Evolutionary conservation across 495 filamentous ascomycete genomes (phyloP).

Genomic region (Elasticomyces elasticus): DNA sequence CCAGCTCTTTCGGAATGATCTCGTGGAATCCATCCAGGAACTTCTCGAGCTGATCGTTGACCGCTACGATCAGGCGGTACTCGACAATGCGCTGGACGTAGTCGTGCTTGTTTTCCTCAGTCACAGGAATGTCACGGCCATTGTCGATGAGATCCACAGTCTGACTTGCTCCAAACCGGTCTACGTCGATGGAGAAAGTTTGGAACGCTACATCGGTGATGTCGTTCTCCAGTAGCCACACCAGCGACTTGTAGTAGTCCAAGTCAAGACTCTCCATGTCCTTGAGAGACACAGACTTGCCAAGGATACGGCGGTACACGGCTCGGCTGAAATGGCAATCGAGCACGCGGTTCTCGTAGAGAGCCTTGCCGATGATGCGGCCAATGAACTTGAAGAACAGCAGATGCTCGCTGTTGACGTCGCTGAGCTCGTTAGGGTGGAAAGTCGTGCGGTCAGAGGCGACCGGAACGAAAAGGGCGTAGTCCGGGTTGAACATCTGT

Average conservation of each 20-base stretch:
- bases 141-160: slow-evolving; percentile 79
- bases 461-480: slow-evolving; percentile 90
- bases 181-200: slow-evolving; percentile 86
- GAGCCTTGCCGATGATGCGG: slow-evolving; percentile 93
- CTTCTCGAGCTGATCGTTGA: slow-evolving; percentile 85
- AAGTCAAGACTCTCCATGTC: slow-evolving; percentile 99
- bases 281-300: slow-evolving; percentile 90
- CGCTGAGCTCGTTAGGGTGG: slow-evolving; percentile 89
- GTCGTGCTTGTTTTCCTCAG: slow-evolving; percentile 96
- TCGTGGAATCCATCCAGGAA: slow-evolving; percentile 99
- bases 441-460: slow-evolving; percentile 98
- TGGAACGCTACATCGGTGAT: slow-evolving; percentile 99
- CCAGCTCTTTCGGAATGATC: slow-evolving; percentile 87
- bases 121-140: slow-evolving; percentile 85
- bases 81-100: slow-evolving; percentile 93
- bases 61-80: slow-evolving; percentile 79
- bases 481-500: slow-evolving; percentile 99
- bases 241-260: slow-evolving; percentile 97
- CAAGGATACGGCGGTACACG: slow-evolving; percentile 94
- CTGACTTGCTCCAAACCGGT: slow-evolving; percentile 81
- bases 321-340: slow-evolving; percentile 99
- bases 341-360: slow-evolving; percentile 90
- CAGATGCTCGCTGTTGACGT: slow-evolving; percentile 88
- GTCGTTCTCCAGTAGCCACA: slow-evolving; percentile 98
- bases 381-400: slow-evolving; percentile 99